These are phyloP conservation scores for Trametes sanguinea DNA, from an alignment of 768 basidiomycete species.

Conservation along the genomic window DNA sequence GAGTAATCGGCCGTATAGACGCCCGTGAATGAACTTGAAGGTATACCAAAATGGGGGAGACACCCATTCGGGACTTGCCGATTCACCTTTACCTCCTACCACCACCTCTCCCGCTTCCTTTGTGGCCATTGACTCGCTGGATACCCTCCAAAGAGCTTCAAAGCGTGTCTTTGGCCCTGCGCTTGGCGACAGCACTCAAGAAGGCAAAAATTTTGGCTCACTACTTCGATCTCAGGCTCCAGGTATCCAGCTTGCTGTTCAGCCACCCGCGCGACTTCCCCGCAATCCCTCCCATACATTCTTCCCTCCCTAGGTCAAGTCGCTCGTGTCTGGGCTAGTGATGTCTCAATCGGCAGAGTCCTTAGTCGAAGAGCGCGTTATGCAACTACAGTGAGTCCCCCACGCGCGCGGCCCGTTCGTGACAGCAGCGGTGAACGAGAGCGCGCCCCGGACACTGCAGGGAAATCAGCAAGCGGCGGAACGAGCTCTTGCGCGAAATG, in stretches of 20 bases:
- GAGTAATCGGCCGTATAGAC: not conserved
- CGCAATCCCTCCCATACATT: constrained; percentile 14
- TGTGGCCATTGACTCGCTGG: not conserved
- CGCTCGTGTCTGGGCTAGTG: not conserved
- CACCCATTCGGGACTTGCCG: constrained; percentile 20
- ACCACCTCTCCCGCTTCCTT: constrained; percentile 9
- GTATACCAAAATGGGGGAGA: constrained; percentile 10
- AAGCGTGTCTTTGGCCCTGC: not conserved
- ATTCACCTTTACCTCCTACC: constrained; percentile 14
- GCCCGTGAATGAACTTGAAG: constrained; percentile 4
- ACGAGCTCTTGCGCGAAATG: constrained; percentile 73
- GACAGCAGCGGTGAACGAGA: constrained; percentile 19
- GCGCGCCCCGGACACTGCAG: constrained; percentile 36
- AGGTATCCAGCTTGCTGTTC: constrained; percentile 8
- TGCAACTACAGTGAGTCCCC: constrained; percentile 30
- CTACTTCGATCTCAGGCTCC: not conserved
- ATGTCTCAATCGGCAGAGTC: constrained; percentile 26
- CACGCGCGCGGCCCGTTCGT: not conserved
- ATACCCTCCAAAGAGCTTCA: not conserved
- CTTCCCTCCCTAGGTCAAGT: constrained; percentile 3
- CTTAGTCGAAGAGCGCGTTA: constrained; percentile 32
- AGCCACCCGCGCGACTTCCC: constrained; percentile 26
- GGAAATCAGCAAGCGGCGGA: constrained; percentile 62
- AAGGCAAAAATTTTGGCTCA: not conserved
- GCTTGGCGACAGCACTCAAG: too few relatives aligned